Conservation (phyloP, 2,329 filamentous ascomycete species). For the Fusarium albidum region DNA sequence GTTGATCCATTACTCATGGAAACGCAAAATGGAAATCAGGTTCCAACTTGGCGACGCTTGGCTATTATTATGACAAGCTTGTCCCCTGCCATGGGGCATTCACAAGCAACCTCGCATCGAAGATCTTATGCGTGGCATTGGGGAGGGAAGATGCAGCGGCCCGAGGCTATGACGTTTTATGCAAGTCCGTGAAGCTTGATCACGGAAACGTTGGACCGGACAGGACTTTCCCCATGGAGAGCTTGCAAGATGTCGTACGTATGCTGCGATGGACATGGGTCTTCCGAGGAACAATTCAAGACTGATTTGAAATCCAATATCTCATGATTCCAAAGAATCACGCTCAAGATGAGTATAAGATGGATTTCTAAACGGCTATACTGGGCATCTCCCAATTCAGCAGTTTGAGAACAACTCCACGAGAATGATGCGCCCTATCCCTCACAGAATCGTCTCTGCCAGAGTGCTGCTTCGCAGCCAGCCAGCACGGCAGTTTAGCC, state of each 20-base stretch:
- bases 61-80: too few relatives aligned
- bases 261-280: background rate
- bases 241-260: background rate
- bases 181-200: too few relatives aligned
- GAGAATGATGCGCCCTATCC: slow-evolving; percentile 1
- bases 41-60: background rate
- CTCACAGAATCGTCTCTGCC: background rate
- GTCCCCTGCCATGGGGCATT: background rate
- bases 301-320: slow-evolving; percentile 20
- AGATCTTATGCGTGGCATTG: background rate
- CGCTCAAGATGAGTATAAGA: slow-evolving; percentile 4
- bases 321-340: slow-evolving; percentile 6
- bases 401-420: background rate
- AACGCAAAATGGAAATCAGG: background rate
- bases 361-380: background rate
- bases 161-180: background rate
- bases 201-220: background rate
- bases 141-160: background rate
- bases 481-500: background rate
- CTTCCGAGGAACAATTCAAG: background rate
- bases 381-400: background rate
- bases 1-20: background rate
- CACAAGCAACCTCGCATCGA: background rate
- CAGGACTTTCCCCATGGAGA: background rate
- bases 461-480: background rate